Conservation (phyloP, 768 basidiomycete species). For the Boletellus emodensis region DNA sequence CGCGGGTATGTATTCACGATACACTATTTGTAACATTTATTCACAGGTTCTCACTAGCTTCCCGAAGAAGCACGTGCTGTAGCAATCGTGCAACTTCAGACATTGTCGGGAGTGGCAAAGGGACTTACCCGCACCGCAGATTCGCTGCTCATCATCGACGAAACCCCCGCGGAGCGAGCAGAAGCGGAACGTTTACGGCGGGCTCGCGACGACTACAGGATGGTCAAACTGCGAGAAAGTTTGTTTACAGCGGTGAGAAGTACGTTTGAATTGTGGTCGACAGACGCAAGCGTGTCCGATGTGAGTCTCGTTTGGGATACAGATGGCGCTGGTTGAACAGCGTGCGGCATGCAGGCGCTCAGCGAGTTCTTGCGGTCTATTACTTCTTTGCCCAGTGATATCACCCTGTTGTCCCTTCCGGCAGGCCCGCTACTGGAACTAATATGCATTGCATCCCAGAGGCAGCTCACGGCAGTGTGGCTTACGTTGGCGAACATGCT, state of each 20-base stretch:
- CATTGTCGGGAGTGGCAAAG: slow-evolving; percentile 79
- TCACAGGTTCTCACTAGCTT: slow-evolving; percentile 37
- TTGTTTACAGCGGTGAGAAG: slow-evolving; percentile 58
- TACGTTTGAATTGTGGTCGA: slow-evolving; percentile 72
- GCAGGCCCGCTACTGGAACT: slow-evolving; percentile 78
- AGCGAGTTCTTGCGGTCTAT: slow-evolving; percentile 85
- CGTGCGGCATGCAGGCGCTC: slow-evolving; percentile 47
- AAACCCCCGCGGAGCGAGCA: slow-evolving; percentile 46
- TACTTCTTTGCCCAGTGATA: slow-evolving; percentile 73
- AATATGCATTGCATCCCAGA: slow-evolving; percentile 66
- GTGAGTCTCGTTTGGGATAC: slow-evolving; percentile 45
- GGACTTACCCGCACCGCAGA: slow-evolving; percentile 81
- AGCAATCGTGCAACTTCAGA: slow-evolving; percentile 71
- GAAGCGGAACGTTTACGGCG: slow-evolving; percentile 53
- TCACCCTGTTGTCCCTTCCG: slow-evolving; percentile 75
- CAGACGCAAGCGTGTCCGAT: slow-evolving; percentile 70
- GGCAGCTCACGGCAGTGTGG: slow-evolving; percentile 80
- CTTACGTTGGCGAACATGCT: slow-evolving; percentile 78
- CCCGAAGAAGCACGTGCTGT: slow-evolving; percentile 68
- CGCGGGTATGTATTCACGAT: slow-evolving; percentile 41
- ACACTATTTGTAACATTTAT: background rate
- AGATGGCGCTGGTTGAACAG: background rate
- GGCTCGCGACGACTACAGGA: slow-evolving; percentile 61
- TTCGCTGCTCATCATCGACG: slow-evolving; percentile 55
- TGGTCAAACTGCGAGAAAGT: slow-evolving; percentile 59